Evolutionary conservation across 1,139 yeast species (phyloP).

Genomic region (Arxiozyma slooffiae): DNA sequence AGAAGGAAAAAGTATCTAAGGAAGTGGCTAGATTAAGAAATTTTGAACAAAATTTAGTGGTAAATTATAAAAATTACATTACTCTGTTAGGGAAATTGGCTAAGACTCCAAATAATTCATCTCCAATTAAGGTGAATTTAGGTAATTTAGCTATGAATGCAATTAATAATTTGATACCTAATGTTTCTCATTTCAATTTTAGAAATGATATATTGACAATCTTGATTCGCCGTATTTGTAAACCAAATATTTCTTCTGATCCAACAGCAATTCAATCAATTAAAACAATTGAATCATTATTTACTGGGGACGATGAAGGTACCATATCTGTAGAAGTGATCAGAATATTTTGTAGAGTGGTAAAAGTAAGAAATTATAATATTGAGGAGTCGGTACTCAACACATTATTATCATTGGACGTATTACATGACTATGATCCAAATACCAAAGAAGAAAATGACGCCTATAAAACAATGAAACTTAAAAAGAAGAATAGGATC

Average conservation of each 20-base stretch:
- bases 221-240: constrained; percentile 56
- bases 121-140: constrained; percentile 35
- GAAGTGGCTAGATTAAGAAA: constrained; percentile 68
- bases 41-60: constrained; percentile 69
- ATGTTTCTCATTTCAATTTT: constrained; percentile 72
- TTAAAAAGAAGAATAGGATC: constrained; percentile 77
- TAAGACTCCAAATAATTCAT: constrained; percentile 30
- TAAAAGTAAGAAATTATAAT: constrained; percentile 64
- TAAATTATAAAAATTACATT: constrained; percentile 61
- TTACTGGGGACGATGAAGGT: constrained; percentile 70
- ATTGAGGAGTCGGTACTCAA: constrained; percentile 80
- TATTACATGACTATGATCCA: constrained; percentile 76
- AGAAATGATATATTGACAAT: constrained; percentile 62
- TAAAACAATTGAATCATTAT: constrained; percentile 52
- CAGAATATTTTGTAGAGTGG: constrained; percentile 54
- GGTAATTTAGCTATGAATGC: constrained; percentile 37
- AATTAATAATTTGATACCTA: constrained; percentile 63
- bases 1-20: constrained; percentile 68
- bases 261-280: constrained; percentile 49
- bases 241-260: constrained; percentile 41
- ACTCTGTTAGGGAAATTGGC: constrained; percentile 40
- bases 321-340: constrained; percentile 69
- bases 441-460: constrained; percentile 36
- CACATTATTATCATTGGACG: constrained; percentile 58
- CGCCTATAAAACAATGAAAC: constrained; percentile 39